Base-by-base conservation (phyloP, 169 alveolate genomes). In the Cystoisospora suis region DNA sequence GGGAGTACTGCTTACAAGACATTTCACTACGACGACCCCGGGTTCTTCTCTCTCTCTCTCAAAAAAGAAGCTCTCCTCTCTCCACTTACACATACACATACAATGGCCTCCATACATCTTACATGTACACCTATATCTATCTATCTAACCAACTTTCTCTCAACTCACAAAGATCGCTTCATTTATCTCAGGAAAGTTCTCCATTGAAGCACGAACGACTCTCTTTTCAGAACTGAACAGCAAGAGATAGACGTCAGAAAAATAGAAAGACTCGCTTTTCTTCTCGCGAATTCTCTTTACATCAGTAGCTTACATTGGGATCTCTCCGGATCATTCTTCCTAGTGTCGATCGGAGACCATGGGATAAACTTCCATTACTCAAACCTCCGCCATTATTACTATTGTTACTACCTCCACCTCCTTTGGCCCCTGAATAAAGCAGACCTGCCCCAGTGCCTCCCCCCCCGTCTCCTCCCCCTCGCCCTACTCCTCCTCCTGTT, bases 271-370 rank as follows among this genome's bases (percentile, higher is more conserved):
- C 20, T 53, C 20, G 20, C 29, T 34, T 4, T 58, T 34, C 72
- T 58, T 27, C 72, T 27, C 15, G 80, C 3, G 15, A 9, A 15
- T 61, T 15, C 77, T 15, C 29, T 61, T 61, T 1, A 27, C 5
- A 69, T 6, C 38, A 38, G 15, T 0, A 34, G 7, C 83, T 34
- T 38, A 72, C 83, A 17, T 72, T 72, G 9, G 83, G 83, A 27
- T 72, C 83, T 72, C 83, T 6, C 15, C 83, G 83, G 32, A 72
- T 40, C 9, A 72, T 38, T 3, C 83, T 20, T n/a, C 83, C 83
- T 29, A 72, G 83, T n/a, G 38, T 36, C 47, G 83, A 72, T 34
- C 83, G 83, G 40, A 72, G 83, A 0, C 58, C 3, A 38, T 15
- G 83, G 34, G 83, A 27, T 7, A 44, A n/a, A 9, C n/a, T 20